Conservation (phyloP, 2,329 filamentous ascomycete species). For the Trichoderma aggressivum region DNA sequence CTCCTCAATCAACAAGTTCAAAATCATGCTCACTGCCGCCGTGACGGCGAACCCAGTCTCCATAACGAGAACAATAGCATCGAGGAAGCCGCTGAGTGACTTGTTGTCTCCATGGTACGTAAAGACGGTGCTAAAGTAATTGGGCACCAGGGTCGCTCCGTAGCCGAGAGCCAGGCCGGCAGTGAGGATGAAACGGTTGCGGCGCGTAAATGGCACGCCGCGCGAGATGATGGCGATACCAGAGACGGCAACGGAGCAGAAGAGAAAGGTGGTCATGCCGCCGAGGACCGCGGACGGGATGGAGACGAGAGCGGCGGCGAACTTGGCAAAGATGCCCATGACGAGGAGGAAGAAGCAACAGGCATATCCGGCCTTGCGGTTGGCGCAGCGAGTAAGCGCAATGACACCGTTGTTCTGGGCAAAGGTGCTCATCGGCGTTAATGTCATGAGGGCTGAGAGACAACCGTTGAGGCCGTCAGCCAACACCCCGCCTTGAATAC, state of each 20-base stretch:
- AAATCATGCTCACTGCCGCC: slow-evolving; percentile 66
- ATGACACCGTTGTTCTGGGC: slow-evolving; percentile 86
- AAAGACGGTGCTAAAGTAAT: slow-evolving; percentile 69
- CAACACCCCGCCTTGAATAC: slow-evolving; percentile 75
- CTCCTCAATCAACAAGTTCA: slow-evolving; percentile 71
- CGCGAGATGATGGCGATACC: slow-evolving; percentile 73
- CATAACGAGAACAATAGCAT: slow-evolving; percentile 70
- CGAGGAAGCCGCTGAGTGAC: slow-evolving; percentile 67
- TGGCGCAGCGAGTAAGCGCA: slow-evolving; percentile 75
- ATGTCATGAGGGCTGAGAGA: slow-evolving; percentile 72
- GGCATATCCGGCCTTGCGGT: slow-evolving; percentile 74
- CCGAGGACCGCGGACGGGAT: slow-evolving; percentile 67
- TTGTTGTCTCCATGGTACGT: slow-evolving; percentile 67
- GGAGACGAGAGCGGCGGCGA: slow-evolving; percentile 72
- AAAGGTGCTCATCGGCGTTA: slow-evolving; percentile 76
- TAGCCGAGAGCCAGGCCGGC: slow-evolving; percentile 71
- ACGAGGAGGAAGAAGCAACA: slow-evolving; percentile 73
- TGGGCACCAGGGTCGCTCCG: slow-evolving; percentile 62
- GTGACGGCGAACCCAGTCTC: slow-evolving; percentile 73
- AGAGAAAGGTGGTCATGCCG: slow-evolving; percentile 78
- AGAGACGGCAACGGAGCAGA: slow-evolving; percentile 70
- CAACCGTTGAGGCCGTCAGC: slow-evolving; percentile 75
- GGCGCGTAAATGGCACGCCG: slow-evolving; percentile 68
- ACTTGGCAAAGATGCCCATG: slow-evolving; percentile 81
- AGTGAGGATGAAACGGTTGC: slow-evolving; percentile 79